phyloP scores from a whole-genome alignment of 768 basidiomycete species.

The Daedalea quercina region DNA sequence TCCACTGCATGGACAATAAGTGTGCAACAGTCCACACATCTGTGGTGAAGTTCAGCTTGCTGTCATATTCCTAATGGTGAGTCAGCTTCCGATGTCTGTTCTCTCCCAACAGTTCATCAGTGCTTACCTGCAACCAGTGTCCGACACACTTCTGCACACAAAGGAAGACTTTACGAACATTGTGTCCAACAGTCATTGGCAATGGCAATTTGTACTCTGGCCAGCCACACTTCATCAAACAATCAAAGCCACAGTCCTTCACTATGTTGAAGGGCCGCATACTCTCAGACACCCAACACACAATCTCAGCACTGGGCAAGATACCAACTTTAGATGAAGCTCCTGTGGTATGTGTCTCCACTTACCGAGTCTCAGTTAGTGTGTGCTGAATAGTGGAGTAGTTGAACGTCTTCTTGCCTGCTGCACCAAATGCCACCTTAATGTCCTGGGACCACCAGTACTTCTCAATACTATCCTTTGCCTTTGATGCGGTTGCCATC shows the following conservation, averaged over 20 bases:
- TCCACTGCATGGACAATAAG: too few species aligned
- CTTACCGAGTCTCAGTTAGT: conserved; percentile 18
- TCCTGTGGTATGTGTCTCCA: background rate
- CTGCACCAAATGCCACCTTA: conserved; percentile 20
- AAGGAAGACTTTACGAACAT: conserved; percentile 25
- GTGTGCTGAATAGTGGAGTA: conserved; percentile 26
- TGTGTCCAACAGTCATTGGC: conserved; percentile 24
- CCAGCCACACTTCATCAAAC: conserved; percentile 27
- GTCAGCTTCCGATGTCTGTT: background rate
- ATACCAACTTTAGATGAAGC: background rate
- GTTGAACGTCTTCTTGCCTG: conserved; percentile 23
- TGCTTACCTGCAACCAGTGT: conserved; percentile 12
- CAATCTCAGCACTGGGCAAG: conserved; percentile 22
- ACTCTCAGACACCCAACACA: conserved; percentile 29
- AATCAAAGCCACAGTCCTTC: conserved; percentile 25
- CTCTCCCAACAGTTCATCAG: background rate
- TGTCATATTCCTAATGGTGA: conserved; percentile 21
- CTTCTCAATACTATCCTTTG: background rate
- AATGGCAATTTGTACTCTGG: conserved; percentile 30
- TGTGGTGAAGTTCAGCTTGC: conserved; percentile 22
- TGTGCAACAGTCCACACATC: conserved; percentile 10
- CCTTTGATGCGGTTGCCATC: background rate
- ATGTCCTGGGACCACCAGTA: conserved; percentile 11
- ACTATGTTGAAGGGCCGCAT: conserved; percentile 28
- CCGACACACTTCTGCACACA: conserved; percentile 15